Conservation (phyloP, 2,329 filamentous ascomycete species). For the Trichoderma simmonsii region DNA sequence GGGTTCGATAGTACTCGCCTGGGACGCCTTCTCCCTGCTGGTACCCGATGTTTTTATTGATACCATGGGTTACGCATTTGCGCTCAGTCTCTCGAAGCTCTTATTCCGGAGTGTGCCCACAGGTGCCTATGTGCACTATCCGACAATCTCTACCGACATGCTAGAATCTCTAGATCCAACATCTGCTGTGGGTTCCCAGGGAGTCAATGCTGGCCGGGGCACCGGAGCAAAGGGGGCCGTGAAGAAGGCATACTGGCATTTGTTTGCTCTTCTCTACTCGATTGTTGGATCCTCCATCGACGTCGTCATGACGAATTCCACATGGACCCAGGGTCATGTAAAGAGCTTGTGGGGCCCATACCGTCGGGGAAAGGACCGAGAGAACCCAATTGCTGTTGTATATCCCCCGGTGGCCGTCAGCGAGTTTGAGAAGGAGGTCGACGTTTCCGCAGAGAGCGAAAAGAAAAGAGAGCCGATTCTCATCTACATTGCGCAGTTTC, state of each 20-base stretch:
- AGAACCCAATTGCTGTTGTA: constrained; percentile 65
- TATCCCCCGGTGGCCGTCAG: constrained; percentile 91
- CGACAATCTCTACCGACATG: constrained; percentile 98
- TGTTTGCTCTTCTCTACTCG: constrained; percentile 80
- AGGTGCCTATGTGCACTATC: constrained; percentile 94
- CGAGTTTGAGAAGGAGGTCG: constrained; percentile 73
- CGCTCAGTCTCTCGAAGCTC: constrained; percentile 75
- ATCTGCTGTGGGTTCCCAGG: constrained; percentile 57
- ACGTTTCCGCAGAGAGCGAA: constrained; percentile 68
- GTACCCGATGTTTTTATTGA: constrained; percentile 94
- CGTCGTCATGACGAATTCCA: constrained; percentile 96
- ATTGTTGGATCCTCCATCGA: constrained; percentile 81
- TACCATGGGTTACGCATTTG: constrained; percentile 97
- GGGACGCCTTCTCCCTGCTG: constrained; percentile 88
- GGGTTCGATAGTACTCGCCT: constrained; percentile 81
- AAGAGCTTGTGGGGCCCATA: constrained; percentile 71
- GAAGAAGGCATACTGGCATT: constrained; percentile 82
- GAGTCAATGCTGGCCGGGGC: constrained; percentile 81
- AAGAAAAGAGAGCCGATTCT: constrained; percentile 66
- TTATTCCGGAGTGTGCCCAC: constrained; percentile 80
- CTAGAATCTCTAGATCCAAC: constrained; percentile 72
- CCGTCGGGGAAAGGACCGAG: constrained; percentile 44
- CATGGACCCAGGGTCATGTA: constrained; percentile 87
- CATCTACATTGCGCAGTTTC: constrained; percentile 95
- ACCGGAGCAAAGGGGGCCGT: constrained; percentile 64